A percentile compares a stretch with the other conserved stretches of the same genome.
Conservation (phyloP, 371 early-diverging fungal species). For the Smittium culicis region DNA sequence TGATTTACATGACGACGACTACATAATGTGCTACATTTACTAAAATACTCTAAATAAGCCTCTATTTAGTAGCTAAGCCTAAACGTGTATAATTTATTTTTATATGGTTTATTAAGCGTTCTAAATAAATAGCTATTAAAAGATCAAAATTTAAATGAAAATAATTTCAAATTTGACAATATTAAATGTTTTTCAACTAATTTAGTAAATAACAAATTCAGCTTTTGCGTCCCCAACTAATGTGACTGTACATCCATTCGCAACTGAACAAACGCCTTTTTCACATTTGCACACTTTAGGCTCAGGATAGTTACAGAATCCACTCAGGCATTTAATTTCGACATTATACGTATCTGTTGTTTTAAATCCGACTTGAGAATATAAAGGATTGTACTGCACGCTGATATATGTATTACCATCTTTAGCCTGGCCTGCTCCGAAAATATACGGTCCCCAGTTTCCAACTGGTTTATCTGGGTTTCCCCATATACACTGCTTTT, state of each 20-base stretch:
- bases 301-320: constrained; percentile 26
- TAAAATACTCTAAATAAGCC: not conserved
- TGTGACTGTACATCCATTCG: constrained; percentile 31
- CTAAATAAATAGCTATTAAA: too few relatives aligned
- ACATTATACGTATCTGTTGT: constrained; percentile 22
- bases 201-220: constrained; percentile 23
- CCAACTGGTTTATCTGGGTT: constrained; percentile 21
- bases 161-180: not conserved
- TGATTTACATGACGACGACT: not conserved
- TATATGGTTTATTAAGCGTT: too few relatives aligned
- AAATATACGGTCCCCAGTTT: constrained; percentile 34
- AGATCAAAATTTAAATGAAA: not conserved
- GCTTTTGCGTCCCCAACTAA: constrained; percentile 18
- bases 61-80: too few relatives aligned
- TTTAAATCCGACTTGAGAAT: constrained; percentile 20
- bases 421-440: constrained; percentile 28
- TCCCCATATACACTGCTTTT: constrained; percentile 31
- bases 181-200: too few relatives aligned
- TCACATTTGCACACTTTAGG: constrained; percentile 31
- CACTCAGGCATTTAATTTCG: constrained; percentile 20
- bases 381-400: constrained; percentile 30
- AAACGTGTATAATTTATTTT: too few relatives aligned
- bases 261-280: constrained; percentile 25
- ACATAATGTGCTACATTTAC: not conserved
- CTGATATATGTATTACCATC: constrained; percentile 32